Conservation (phyloP, 2,329 filamentous ascomycete species). For the Diaporthe vexans region DNA sequence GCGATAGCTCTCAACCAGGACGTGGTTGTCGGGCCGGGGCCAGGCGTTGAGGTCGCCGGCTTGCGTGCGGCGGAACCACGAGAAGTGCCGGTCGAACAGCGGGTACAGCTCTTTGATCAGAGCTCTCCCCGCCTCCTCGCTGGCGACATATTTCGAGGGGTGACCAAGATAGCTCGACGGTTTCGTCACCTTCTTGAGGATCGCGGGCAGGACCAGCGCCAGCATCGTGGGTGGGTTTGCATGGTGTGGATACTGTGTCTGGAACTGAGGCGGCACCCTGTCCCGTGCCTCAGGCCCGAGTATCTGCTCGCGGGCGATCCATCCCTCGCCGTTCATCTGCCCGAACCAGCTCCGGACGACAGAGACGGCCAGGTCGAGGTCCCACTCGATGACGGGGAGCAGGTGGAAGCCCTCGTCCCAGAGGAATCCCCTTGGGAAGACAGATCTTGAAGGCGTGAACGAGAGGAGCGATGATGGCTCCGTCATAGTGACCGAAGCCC, state of each 20-base stretch:
- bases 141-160: constrained; percentile 47
- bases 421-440: constrained; percentile 92
- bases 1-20: constrained; percentile 83
- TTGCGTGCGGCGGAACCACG: constrained; percentile 92
- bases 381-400: constrained; percentile 90
- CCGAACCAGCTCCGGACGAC: constrained; percentile 93
- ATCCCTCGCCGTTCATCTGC: constrained; percentile 93
- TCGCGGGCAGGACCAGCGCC: constrained; percentile 85
- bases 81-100: constrained; percentile 86
- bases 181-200: constrained; percentile 80
- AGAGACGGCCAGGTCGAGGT: constrained; percentile 84
- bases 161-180: constrained; percentile 73
- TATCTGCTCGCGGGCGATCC: constrained; percentile 95
- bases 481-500: constrained; percentile 75
- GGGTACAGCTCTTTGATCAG: constrained; percentile 84
- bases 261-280: constrained; percentile 91
- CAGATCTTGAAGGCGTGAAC: constrained; percentile 87
- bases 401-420: constrained; percentile 98
- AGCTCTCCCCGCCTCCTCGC: constrained; percentile 68
- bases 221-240: constrained; percentile 88
- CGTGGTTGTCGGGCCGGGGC: constrained; percentile 28
- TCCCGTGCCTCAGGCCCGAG: constrained; percentile 87
- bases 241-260: constrained; percentile 92
- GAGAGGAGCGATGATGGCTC: constrained; percentile 88
- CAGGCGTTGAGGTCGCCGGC: constrained; percentile 79